A percentile compares a stretch with the other conserved stretches of the same genome.
phyloP scores from a whole-genome alignment of 306 rosid species.

The Leucaena leucocephala region DNA sequence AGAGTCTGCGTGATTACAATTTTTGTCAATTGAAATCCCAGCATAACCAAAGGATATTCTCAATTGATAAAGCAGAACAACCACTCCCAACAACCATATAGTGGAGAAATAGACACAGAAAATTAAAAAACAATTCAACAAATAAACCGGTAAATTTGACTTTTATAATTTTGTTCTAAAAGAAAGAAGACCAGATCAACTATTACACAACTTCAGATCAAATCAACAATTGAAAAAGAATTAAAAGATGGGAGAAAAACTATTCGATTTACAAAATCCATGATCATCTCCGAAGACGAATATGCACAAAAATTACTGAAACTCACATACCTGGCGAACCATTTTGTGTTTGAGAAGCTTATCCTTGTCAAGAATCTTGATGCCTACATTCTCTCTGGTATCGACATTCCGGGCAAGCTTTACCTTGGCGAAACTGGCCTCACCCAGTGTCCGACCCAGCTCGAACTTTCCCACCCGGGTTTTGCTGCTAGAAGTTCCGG shows the following conservation, averaged over 20 bases:
- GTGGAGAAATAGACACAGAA: not conserved
- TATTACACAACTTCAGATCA: not conserved
- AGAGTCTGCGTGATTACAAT: not conserved
- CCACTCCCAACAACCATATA: not conserved
- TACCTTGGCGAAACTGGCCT: slow-evolving; percentile 75
- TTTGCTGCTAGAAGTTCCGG: slow-evolving; percentile 28
- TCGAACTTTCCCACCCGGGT: slow-evolving; percentile 73
- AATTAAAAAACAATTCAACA: not conserved
- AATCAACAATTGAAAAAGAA: not conserved
- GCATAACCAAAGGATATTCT: not conserved
- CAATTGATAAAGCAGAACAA: not conserved
- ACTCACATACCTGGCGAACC: slow-evolving; percentile 58
- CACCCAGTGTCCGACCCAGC: slow-evolving; percentile 68
- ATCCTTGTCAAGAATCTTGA: slow-evolving; percentile 75
- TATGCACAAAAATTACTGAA: not conserved
- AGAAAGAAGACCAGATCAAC: slow-evolving; percentile 16
- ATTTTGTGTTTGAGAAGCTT: slow-evolving; percentile 76
- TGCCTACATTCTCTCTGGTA: slow-evolving; percentile 61
- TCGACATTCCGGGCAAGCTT: slow-evolving; percentile 62
- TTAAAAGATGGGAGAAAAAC: not conserved
- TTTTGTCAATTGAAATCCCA: not conserved
- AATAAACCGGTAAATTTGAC: slow-evolving; percentile 8
- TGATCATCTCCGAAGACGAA: not conserved
- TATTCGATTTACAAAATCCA: not conserved
- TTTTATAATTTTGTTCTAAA: no score